These are phyloP conservation scores for Fennellomyces sp. DNA, from an alignment of 371 early-diverging fungal genomes.

Conservation along the genomic window DNA sequence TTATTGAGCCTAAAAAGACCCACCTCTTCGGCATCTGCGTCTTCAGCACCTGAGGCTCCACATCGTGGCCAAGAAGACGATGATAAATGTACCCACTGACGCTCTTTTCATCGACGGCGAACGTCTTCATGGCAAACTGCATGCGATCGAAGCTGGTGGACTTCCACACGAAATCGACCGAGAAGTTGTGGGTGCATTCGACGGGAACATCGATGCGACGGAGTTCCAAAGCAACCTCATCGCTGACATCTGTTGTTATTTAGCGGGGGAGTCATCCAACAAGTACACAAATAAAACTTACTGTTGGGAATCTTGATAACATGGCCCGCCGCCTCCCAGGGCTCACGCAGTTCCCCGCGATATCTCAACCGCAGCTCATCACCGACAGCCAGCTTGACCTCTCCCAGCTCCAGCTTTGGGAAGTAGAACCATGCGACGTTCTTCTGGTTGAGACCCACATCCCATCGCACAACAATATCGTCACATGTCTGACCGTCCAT, in stretches of 20 bases:
- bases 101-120: slow-evolving; percentile 92
- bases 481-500: slow-evolving; percentile 73
- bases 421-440: slow-evolving; percentile 93
- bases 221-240: slow-evolving; percentile 93
- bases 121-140: slow-evolving; percentile 94
- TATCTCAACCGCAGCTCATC: slow-evolving; percentile 94
- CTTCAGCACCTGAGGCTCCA: slow-evolving; percentile 75
- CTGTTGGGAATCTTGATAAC: slow-evolving; percentile 96
- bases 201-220: slow-evolving; percentile 70
- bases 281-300: too few relatives aligned
- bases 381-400: slow-evolving; percentile 93
- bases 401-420: slow-evolving; percentile 91
- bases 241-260: slow-evolving; percentile 70
- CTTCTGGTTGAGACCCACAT: slow-evolving; percentile 93
- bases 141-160: slow-evolving; percentile 96
- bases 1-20: neutral
- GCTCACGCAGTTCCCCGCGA: slow-evolving; percentile 82
- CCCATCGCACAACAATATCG: slow-evolving; percentile 95
- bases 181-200: slow-evolving; percentile 91
- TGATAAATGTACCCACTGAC: slow-evolving; percentile 97
- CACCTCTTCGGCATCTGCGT: slow-evolving; percentile 83
- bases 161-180: slow-evolving; percentile 99
- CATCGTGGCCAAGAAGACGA: slow-evolving; percentile 91
- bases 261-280: too few relatives aligned
- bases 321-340: slow-evolving; percentile 91